Base-by-base conservation (phyloP, 1,139 yeast species). In the Protomyces inouyei region DNA sequence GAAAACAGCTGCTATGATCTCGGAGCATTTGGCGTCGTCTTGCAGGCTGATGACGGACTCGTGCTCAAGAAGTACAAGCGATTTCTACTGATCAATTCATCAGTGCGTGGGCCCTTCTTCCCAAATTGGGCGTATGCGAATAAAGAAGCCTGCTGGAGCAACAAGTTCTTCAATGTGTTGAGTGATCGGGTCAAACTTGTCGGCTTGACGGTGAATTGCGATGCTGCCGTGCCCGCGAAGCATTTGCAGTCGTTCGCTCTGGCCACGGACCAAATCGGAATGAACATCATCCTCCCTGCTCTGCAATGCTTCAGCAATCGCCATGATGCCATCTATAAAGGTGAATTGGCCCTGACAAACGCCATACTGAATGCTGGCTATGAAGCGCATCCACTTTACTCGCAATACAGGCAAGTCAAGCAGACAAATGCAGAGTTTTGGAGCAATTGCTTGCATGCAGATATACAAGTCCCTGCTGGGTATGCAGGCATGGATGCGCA, bases 101-200 rank as follows among this genome's bases (percentile, higher is more conserved):
- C 40, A 10, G 43, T 52, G 21, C 52, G 63, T 9, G 63, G 63
- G 10, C 63, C 63, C 16, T 59, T 59, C 57, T 25, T 59, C 43
- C 63, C 63, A n/a, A 48, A 32, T 43, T 59, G 63, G 63, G 52
- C 57, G 10, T 37, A 40, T 5, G 23, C 12, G 2, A 52, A 12
- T 4, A 12, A 25, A 6, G 10, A 16, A 40, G 37, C 48, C 4
- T 59, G 63, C 52, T 59, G 63, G 63, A 28, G 51, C 21, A 38
- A 59, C 43, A 25, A 52, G 35, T 38, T 52, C 36, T 35, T 51
- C 32, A 16, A 21, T 10, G 43, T 32, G 0, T 32, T 59, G 18
- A 23, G 21, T 18, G 57, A 28, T 10, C 36, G 32, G 45, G 52
- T 57, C 28, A 52, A 52, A 23, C 36, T 59, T 25, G 32, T 37